Percentiles rank a stretch among this genome's conserved stretches.
Conservation (phyloP, 1,284 basidiomycete species). For the Cystobasidium slooffiae region DNA sequence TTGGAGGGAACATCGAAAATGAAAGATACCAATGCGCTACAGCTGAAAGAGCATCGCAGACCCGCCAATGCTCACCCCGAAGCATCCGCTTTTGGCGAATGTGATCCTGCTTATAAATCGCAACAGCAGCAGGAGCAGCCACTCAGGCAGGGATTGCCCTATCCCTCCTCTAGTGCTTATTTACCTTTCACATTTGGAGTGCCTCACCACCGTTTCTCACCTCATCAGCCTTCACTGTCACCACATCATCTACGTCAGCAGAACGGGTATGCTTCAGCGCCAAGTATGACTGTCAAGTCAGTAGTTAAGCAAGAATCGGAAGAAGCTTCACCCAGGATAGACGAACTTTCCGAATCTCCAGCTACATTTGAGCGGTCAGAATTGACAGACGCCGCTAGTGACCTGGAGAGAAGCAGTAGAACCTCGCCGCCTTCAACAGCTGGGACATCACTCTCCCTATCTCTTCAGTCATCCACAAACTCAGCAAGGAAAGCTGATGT, state of each 20-base stretch:
- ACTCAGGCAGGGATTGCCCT: neutral
- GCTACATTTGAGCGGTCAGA: slow-evolving; percentile 4
- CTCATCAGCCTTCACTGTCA: neutral
- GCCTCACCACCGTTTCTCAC: slow-evolving; percentile 3
- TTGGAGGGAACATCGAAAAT: slow-evolving; percentile 12
- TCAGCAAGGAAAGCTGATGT: neutral
- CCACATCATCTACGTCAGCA: slow-evolving; percentile 9
- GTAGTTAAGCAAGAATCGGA: neutral
- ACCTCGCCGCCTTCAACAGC: neutral
- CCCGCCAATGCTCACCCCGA: slow-evolving; percentile 9
- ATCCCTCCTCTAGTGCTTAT: slow-evolving; percentile 7
- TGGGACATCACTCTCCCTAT: slow-evolving; percentile 4
- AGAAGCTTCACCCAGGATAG: slow-evolving; percentile 2
- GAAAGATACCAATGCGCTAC: slow-evolving; percentile 2
- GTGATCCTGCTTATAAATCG: neutral
- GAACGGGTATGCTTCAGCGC: neutral
- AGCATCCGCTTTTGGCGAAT: slow-evolving; percentile 4
- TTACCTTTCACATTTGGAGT: neutral
- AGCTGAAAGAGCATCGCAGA: slow-evolving; percentile 9
- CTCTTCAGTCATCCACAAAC: neutral
- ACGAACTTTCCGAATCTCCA: neutral
- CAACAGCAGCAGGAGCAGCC: neutral
- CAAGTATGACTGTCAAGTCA: neutral
- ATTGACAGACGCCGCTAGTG: neutral
- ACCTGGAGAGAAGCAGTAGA: slow-evolving; percentile 2